Evolutionary conservation across 108 stramenopile genomes (phyloP), one percentile per base, ranked within the genome.

Genomic region (Cyclotella distinguenda): DNA sequence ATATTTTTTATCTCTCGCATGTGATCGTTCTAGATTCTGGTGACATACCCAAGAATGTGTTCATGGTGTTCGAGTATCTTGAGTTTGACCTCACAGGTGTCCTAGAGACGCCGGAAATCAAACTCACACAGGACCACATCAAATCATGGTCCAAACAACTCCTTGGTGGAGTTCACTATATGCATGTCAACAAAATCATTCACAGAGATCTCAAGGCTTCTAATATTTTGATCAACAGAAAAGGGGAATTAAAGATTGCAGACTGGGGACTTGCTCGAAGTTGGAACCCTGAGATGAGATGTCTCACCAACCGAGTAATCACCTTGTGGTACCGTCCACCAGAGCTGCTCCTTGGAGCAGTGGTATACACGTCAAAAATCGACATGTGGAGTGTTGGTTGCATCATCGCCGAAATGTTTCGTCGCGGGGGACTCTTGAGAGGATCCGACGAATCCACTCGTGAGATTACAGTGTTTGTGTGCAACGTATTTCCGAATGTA

Each of bases 341-440:
- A 11, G 97, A 98, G 68, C 82, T 98, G 8, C 77, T 98, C 6
- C 74, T 98, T 42, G 97, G 97, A 6, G 77, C 75, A 44, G 66
- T 69, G 25, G 75, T 82, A 27, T 98, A 98, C 76, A 80, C 87
- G 18, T 62, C 89, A 33, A 93, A 95, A 52, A 91, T 97, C 42
- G 97, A 98, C 71, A 90, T 97, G 90, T 98, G 97, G 97, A 84
- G 85, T 69, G 93, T 95, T 26, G 97, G 97, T n/a, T 97, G 96
- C 69, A 96, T 98, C 35, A 79, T 98, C 68, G 97, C 96, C 0
- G 97, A 98, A 66, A 90, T 94, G 89, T 94, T 90, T 72, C 89
- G 85, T 58, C 81, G 93, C 2, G 80, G 82, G 19, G 89, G 83
- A 19, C 84, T 94, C 43, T 66, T 94, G 53, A 90, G 86, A 54